Base-by-base conservation (phyloP, 2,329 filamentous ascomycete species). In the Hypoxylon sp. region DNA sequence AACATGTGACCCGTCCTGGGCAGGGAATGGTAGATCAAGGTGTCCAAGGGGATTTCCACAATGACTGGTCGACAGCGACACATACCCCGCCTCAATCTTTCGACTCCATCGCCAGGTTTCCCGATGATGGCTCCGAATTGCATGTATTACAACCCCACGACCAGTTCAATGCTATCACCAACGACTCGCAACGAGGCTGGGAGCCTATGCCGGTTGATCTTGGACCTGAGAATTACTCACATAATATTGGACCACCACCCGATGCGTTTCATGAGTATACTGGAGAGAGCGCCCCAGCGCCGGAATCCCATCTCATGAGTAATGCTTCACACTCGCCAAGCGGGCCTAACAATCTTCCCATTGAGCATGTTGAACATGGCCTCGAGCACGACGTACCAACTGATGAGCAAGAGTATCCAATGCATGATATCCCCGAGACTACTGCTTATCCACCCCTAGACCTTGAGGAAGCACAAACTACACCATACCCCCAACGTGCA, bases 391-490 rank as follows among this genome's bases (percentile, higher is more conserved):
- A 20, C 15, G 13, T 42, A 7, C 32, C 30, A 26, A 30, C 32
- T 5, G 38, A 52, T 13, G 52, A 54, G 9, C 32, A 47, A 2
- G 29, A n/a, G 13, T 52, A 59, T 30, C 15, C 37, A 5, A 23
- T 42, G 13, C 32, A 30, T 21, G 2, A 16, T 42, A 19, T 27
- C n/a, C 29, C 35, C 2, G 51, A 44, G 8, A 37, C 7, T 16
- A 56, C 51, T 15, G 36, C 26, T 16, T 65, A 66, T 36, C 62
- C 60, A n/a, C 44, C 63, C 17, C 32, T 62, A 29, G 62, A 61
- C 4, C 20, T 50, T 5, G 26, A 50, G 7, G 53, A 62, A 21
- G 51, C 50, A 12, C 37, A 48, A 23, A 12, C 19, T 13, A 38
- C n/a, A 15, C 11, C 40, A 3, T 11, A 38, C 15, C 36, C 41